Conservation (phyloP, 768 basidiomycete genomes). For the Auricularia sp. region DNA sequence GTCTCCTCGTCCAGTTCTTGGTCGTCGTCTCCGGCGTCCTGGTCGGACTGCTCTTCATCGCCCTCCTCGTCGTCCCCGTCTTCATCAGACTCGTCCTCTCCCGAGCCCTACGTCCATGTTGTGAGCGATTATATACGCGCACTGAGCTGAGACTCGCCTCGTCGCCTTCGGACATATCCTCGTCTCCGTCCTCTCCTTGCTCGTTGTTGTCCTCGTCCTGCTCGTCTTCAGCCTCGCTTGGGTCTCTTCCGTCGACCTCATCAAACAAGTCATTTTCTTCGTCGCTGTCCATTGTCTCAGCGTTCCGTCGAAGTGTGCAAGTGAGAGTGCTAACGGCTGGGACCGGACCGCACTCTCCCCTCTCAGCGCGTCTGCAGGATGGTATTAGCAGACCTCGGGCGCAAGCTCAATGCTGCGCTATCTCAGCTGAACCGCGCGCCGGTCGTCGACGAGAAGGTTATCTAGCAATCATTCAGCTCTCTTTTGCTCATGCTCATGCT, state of each 20-base stretch:
- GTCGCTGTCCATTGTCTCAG: constrained; percentile 39
- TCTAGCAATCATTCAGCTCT: constrained; percentile 9
- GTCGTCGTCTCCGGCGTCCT: background rate
- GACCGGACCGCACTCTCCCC: background rate
- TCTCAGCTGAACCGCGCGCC: constrained; percentile 79
- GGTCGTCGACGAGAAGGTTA: constrained; percentile 84
- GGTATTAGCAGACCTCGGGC: constrained; percentile 94
- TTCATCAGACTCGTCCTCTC: constrained; percentile 11
- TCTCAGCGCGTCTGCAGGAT: constrained; percentile 34
- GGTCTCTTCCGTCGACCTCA: constrained; percentile 45
- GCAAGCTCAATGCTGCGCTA: constrained; percentile 87
- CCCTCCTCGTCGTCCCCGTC: constrained; percentile 17
- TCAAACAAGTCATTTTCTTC: constrained; percentile 41
- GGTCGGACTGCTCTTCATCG: constrained; percentile 43
- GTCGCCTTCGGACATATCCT: constrained; percentile 60
- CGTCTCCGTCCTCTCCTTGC: constrained; percentile 29
- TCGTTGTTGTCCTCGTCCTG: background rate
- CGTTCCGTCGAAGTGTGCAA: background rate
- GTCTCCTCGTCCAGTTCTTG: constrained; percentile 3
- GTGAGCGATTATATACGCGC: background rate
- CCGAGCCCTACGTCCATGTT: constrained; percentile 22
- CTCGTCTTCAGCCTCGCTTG: constrained; percentile 46
- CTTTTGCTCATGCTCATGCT: background rate
- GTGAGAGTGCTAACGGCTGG: too few species aligned
- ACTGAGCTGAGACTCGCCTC: constrained; percentile 42